Conservation (phyloP, 2,329 filamentous ascomycete species). For the Apiospora koreana region DNA sequence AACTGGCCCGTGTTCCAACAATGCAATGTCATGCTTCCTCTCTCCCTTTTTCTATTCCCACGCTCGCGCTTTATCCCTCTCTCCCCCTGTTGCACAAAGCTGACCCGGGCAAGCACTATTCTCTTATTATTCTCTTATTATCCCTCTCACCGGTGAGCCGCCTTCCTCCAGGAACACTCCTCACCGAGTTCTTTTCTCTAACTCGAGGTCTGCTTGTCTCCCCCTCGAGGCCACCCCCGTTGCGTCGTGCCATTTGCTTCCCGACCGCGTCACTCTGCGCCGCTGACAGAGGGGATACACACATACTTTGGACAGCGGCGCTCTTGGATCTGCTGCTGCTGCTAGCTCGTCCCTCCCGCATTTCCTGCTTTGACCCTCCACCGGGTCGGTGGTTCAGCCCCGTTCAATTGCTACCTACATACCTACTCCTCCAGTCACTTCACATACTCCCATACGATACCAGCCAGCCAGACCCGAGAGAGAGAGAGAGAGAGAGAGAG, state of each 20-base stretch:
- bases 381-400: conserved; percentile 4
- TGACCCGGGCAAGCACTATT: conserved; percentile 5
- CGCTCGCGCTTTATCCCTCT: conserved; percentile 8
- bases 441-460: conserved; percentile 1
- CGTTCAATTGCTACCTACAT: conserved; percentile 1
- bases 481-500: no score
- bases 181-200: conserved; percentile 1
- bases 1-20: conserved; percentile 9
- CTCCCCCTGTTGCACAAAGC: conserved; percentile 8
- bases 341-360: conserved; percentile 4
- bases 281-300: background rate
- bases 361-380: conserved; percentile 6
- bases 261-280: conserved; percentile 3
- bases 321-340: conserved; percentile 6
- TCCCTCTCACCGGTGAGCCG: conserved; percentile 8
- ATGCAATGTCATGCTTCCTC: conserved; percentile 8
- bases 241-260: background rate
- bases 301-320: background rate
- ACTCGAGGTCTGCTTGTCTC: conserved; percentile 2
- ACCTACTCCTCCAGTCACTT: background rate
- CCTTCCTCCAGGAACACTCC: background rate
- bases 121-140: conserved; percentile 9
- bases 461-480: background rate
- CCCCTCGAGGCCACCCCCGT: background rate
- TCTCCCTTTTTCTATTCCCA: conserved; percentile 6